A percentile compares a stretch with the other conserved stretches of the same genome.
Conservation (phyloP, 2,329 filamentous ascomycete genomes). For the Stemphylium lycopersici region DNA sequence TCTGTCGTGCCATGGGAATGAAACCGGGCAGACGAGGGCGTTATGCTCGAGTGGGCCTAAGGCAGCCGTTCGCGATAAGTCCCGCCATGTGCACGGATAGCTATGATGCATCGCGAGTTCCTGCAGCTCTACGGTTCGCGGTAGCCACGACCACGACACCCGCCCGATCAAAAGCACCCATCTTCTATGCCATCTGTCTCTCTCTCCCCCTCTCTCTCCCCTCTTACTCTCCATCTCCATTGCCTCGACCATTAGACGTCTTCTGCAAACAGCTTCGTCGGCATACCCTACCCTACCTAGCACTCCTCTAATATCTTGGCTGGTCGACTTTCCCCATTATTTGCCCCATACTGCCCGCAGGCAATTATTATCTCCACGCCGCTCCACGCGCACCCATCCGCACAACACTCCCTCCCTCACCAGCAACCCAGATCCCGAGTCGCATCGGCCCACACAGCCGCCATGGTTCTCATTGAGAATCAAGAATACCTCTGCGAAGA, state of each 20-base stretch:
- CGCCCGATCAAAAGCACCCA: slow-evolving; percentile 25
- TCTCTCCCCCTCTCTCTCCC: slow-evolving; percentile 7
- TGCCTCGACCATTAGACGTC: slow-evolving; percentile 11
- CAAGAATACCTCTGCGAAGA: slow-evolving; percentile 88
- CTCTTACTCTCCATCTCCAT: slow-evolving; percentile 13
- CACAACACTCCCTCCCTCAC: slow-evolving; percentile 14
- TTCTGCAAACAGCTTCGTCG: slow-evolving; percentile 10
- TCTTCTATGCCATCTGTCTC: slow-evolving; percentile 1
- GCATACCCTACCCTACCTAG: slow-evolving; percentile 6
- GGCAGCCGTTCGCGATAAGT: slow-evolving; percentile 29
- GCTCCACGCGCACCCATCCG: slow-evolving; percentile 26
- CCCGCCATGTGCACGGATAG: slow-evolving; percentile 28
- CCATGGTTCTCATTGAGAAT: slow-evolving; percentile 88
- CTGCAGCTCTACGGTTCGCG: slow-evolving; percentile 35
- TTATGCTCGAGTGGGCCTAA: slow-evolving; percentile 19
- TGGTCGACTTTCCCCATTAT: slow-evolving; percentile 26
- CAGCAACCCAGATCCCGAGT: slow-evolving; percentile 9
- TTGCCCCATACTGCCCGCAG: slow-evolving; percentile 25
- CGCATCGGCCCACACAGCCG: slow-evolving; percentile 16
- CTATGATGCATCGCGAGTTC: slow-evolving; percentile 43
- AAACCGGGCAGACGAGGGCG: slow-evolving; percentile 19
- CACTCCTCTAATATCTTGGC: slow-evolving; percentile 19
- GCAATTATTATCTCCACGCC: slow-evolving; percentile 30
- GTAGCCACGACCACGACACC: slow-evolving; percentile 26
- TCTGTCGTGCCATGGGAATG: slow-evolving; percentile 16